Evolutionary conservation across 2,329 filamentous ascomycete species (phyloP), one percentile per base, ranked within the genome.

Genomic region (Paracoccidioides lutzii): DNA sequence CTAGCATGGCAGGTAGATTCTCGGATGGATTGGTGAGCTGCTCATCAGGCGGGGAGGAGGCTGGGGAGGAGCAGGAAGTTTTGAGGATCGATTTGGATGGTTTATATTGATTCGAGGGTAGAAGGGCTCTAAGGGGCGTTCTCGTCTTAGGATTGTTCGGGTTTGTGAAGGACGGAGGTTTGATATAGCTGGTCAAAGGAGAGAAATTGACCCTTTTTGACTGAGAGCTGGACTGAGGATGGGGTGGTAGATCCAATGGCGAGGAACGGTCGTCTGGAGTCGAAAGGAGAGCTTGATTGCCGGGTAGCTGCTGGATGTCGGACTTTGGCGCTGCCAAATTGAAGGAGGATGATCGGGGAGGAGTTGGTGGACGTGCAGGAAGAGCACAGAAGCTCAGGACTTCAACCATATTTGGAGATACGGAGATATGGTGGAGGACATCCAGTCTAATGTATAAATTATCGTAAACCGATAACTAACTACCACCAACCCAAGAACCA

Each of bases 51-150:
- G 69, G 63, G 73, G 71, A 59, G 77, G 70, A 65, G 59, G 60
- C 70, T 45, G 62, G 68, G 51, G 65, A 71, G 57, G 64, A 62
- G 70, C 73, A 66, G 69, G 76, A 68, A 28, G 82, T 78, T 69
- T 98, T 98, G 58, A 98, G 78, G 54, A 98, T 98, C 3, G 83
- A 85, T 63, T 84, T 85, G n/a, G 78, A 67, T 5, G 82, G 79
- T 60, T 76, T 79, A 46, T 72, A 75, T 59, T 80, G 75, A 58
- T 76, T 76, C 43, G 73, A 68, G 55, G 75, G 75, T 38, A 74
- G 76, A 3, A 79, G 66, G 32, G 71, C 69, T 53, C 75, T 73
- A 15, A 77, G 61, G 5, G 73, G 71, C n/a, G 73, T 71, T 60
- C 71, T 74, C 50, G 69, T 58, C 44, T 65, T 66, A 9, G n/a